Percentiles rank a stretch among this genome's conserved stretches.
These are phyloP conservation scores for Nidularia pulvinata DNA, from an alignment of 768 basidiomycete genomes.

Conservation along the genomic window DNA sequence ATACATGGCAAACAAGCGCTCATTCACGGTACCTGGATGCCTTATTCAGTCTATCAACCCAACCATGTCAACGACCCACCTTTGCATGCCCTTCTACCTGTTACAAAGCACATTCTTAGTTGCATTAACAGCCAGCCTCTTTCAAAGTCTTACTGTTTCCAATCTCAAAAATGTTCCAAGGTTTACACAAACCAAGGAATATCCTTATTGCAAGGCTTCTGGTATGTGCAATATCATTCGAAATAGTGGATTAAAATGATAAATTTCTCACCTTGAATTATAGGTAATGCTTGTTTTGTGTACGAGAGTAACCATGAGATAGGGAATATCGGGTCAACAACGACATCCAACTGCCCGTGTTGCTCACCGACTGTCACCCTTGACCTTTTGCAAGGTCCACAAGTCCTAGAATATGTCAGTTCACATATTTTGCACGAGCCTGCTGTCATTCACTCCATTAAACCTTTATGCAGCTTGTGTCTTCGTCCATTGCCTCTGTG, in stretches of 20 bases:
- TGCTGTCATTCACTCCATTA: conserved; percentile 3
- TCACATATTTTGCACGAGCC: conserved; percentile 22
- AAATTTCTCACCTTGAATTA: background rate
- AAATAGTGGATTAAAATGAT: background rate
- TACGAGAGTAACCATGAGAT: conserved; percentile 9
- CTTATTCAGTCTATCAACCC: conserved; percentile 22
- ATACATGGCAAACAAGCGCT: conserved; percentile 7
- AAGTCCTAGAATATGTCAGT: conserved; percentile 20
- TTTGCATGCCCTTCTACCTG: conserved; percentile 13
- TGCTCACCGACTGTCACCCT: conserved; percentile 9
- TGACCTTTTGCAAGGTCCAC: conserved; percentile 11
- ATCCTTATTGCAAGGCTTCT: conserved; percentile 13
- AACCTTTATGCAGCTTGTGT: conserved; percentile 22
- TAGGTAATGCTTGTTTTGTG: conserved; percentile 18
- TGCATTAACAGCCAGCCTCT: conserved; percentile 12
- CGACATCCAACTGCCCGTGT: conserved; percentile 6
- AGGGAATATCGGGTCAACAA: conserved; percentile 1
- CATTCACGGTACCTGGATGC: conserved; percentile 15
- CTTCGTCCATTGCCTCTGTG: conserved; percentile 14
- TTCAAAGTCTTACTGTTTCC: conserved; percentile 8
- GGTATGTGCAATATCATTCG: conserved; percentile 9
- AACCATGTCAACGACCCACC: conserved; percentile 3
- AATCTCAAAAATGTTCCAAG: conserved; percentile 15
- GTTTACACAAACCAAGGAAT: conserved; percentile 6
- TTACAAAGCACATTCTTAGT: conserved; percentile 18